Conservation (phyloP, 1,139 yeast species). For the Yamadazyma diddensiae region DNA sequence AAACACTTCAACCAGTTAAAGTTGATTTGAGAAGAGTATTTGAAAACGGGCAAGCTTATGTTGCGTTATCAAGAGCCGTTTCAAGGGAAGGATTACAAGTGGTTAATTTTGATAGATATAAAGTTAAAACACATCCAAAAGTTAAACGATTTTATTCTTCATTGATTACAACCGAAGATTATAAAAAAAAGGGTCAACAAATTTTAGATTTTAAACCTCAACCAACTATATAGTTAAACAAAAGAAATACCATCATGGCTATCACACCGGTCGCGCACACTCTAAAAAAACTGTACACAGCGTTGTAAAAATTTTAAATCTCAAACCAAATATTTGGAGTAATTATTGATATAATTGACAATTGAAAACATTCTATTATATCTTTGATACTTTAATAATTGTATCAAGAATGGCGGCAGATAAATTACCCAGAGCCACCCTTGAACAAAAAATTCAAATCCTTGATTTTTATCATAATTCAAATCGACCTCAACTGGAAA, state of each 20-base stretch:
- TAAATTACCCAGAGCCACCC: slow-evolving; percentile 53
- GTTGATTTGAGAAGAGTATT: slow-evolving; percentile 77
- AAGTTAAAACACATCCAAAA: slow-evolving; percentile 58
- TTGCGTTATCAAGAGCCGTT: slow-evolving; percentile 85
- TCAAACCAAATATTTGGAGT: slow-evolving; percentile 2
- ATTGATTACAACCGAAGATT: slow-evolving; percentile 22
- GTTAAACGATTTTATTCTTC: slow-evolving; percentile 60
- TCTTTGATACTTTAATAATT: neutral
- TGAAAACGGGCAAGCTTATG: slow-evolving; percentile 95
- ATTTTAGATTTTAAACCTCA: slow-evolving; percentile 11
- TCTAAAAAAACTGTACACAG: no score
- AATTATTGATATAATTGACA: neutral
- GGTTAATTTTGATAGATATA: slow-evolving; percentile 56
- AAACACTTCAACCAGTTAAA: slow-evolving; percentile 76
- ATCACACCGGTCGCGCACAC: no score
- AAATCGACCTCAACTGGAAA: slow-evolving; percentile 54
- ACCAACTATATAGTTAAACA: no score
- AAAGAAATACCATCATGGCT: no score
- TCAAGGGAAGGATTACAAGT: slow-evolving; percentile 78
- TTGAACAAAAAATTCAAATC: slow-evolving; percentile 56
- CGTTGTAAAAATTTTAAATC: slow-evolving; percentile 4
- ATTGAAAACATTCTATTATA: neutral
- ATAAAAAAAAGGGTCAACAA: slow-evolving; percentile 13
- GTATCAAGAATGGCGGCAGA: slow-evolving; percentile 19
- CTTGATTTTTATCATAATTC: slow-evolving; percentile 49